Evolutionary conservation across 2,329 filamentous ascomycete genomes (phyloP).

Genomic region (Stemphylium lycopersici): DNA sequence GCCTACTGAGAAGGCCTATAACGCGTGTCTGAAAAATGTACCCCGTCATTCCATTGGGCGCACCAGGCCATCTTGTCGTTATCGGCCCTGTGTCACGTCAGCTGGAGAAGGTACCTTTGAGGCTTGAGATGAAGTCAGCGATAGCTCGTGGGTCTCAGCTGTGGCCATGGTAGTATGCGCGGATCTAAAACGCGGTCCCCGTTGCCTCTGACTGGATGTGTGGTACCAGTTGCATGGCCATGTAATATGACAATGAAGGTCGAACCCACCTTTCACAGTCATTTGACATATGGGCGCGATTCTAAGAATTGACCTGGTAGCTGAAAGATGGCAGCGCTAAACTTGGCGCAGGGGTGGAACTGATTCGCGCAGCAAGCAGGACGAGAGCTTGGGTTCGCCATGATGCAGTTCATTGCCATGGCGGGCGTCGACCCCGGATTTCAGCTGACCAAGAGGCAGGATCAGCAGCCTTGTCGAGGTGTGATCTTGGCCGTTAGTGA

Average conservation of each 20-base stretch:
- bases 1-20: background rate
- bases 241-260: background rate
- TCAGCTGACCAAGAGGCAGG: conserved; percentile 23
- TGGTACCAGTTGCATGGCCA: background rate
- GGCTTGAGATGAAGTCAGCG: background rate
- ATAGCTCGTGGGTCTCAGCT: background rate
- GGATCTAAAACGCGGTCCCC: too few species aligned
- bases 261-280: conserved; percentile 6
- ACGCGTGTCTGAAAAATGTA: background rate
- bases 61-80: background rate
- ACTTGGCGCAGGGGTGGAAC: conserved; percentile 4
- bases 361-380: conserved; percentile 17
- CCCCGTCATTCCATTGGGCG: background rate
- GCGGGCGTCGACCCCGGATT: conserved; percentile 21
- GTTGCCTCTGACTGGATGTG: background rate
- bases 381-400: conserved; percentile 12
- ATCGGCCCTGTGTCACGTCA: conserved; percentile 1
- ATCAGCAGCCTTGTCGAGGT: conserved; percentile 23
- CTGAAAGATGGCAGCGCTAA: conserved; percentile 3
- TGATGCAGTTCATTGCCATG: conserved; percentile 13
- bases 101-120: background rate
- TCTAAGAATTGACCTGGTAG: conserved; percentile 8
- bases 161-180: too few species aligned
- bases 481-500: conserved; percentile 18
- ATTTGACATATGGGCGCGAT: conserved; percentile 6